Percentiles rank a stretch among this genome's conserved stretches.
Evolutionary conservation across 176 grass and related monocot species (phyloP).

Genomic region (Areca catechu): DNA sequence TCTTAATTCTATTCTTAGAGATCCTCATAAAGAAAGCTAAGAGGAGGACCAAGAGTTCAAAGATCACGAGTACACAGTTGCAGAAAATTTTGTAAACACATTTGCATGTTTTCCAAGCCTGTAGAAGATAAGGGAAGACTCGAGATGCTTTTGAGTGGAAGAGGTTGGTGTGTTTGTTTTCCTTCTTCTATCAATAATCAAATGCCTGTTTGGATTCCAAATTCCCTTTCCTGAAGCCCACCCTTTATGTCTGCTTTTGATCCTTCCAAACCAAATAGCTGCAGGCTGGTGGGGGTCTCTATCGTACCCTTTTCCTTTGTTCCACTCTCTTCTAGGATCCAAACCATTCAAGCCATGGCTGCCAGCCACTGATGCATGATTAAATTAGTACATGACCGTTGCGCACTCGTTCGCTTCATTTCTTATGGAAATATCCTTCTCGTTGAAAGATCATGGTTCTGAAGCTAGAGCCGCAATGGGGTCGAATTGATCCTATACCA

Average conservation of each 20-base stretch:
- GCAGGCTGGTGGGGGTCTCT: background rate
- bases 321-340: background rate
- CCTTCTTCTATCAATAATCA: background rate
- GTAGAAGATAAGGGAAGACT: background rate
- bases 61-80: too few species aligned
- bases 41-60: too few species aligned
- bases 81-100: too few species aligned
- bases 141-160: background rate
- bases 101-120: background rate
- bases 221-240: background rate
- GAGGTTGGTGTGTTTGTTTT: background rate
- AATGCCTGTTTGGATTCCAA: background rate
- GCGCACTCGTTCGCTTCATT: too few species aligned
- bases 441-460: too few species aligned
- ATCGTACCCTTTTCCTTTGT: background rate
- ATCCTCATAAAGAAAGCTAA: too few species aligned
- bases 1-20: too few species aligned
- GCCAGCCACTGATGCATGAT: background rate
- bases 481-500: too few species aligned
- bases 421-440: too few species aligned
- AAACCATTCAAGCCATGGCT: background rate
- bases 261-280: background rate
- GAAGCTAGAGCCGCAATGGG: too few species aligned
- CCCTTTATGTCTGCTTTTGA: background rate
- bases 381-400: background rate